These are phyloP conservation scores for Didymella pomorum DNA, from an alignment of 2,329 filamentous ascomycete species.

Conservation along the genomic window DNA sequence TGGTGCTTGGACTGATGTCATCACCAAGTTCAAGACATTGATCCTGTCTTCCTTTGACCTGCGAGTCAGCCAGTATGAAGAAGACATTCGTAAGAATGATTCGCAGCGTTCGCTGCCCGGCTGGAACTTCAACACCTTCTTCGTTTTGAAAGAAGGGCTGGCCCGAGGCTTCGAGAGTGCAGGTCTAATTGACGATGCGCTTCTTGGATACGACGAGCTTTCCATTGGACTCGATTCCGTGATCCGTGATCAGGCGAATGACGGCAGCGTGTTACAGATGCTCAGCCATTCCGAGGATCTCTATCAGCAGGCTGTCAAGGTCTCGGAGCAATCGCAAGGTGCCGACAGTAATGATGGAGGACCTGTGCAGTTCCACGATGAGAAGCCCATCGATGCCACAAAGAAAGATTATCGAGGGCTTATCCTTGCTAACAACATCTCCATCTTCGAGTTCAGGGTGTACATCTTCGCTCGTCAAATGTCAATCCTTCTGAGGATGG, in stretches of 20 bases:
- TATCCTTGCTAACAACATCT: constrained; percentile 94
- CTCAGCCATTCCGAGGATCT: constrained; percentile 77
- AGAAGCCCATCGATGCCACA: constrained; percentile 49
- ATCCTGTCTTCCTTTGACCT: constrained; percentile 91
- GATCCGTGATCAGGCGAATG: constrained; percentile 73
- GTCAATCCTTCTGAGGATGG: constrained; percentile 79
- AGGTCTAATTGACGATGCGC: constrained; percentile 90
- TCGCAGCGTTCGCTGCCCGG: constrained; percentile 85
- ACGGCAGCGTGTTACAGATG: constrained; percentile 71
- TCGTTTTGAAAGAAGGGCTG: constrained; percentile 94
- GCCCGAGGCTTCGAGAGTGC: constrained; percentile 96
- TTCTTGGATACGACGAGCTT: constrained; percentile 94
- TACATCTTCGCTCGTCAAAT: constrained; percentile 94
- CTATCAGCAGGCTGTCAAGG: constrained; percentile 56
- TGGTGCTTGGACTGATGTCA: constrained; percentile 82
- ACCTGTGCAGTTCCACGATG: constrained; percentile 37
- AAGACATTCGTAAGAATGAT: constrained; percentile 95
- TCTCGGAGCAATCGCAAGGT: constrained; percentile 33
- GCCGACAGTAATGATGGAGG: constrained; percentile 19
- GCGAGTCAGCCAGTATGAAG: constrained; percentile 92
- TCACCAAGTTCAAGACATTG: constrained; percentile 84
- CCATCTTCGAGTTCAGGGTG: constrained; percentile 91
- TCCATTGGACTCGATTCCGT: constrained; percentile 85
- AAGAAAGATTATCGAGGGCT: constrained; percentile 87
- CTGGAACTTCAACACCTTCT: constrained; percentile 99